Evolutionary conservation across 2,329 filamentous ascomycete species (phyloP).

Genomic region (Davidsoniella australis): DNA sequence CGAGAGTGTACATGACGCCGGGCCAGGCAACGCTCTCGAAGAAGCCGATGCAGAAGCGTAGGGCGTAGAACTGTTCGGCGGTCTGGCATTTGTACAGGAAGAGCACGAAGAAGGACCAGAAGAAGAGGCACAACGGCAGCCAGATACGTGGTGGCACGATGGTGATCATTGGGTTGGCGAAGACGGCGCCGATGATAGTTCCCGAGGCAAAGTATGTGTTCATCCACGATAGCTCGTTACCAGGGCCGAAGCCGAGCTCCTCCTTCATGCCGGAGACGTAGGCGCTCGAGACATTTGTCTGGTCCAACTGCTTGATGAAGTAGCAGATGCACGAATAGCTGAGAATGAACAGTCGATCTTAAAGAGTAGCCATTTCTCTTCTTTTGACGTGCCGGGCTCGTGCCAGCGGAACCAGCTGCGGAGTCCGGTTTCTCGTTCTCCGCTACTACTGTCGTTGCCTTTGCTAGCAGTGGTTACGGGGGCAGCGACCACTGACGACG

Average conservation of each 20-base stretch:
- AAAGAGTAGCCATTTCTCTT: constrained; percentile 28
- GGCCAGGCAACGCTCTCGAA: constrained; percentile 39
- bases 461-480: no score
- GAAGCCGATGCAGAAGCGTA: constrained; percentile 37
- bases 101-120: constrained; percentile 25
- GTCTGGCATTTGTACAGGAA: constrained; percentile 24
- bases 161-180: constrained; percentile 28
- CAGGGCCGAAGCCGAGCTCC: constrained; percentile 13
- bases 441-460: constrained; percentile 10
- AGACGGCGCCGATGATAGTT: constrained; percentile 26
- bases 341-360: constrained; percentile 36
- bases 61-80: constrained; percentile 25
- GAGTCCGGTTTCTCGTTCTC: no score
- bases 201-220: constrained; percentile 31
- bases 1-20: constrained; percentile 35
- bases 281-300: constrained; percentile 24
- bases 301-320: constrained; percentile 30
- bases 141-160: constrained; percentile 26
- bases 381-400: constrained; percentile 22
- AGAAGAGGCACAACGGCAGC: constrained; percentile 22
- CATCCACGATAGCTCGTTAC: constrained; percentile 20
- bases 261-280: constrained; percentile 19
- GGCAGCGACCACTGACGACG: neutral
- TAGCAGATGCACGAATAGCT: constrained; percentile 45
- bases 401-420: constrained; percentile 24